Base-by-base conservation (phyloP, 2,329 filamentous ascomycete species). In the Hypoxylon sp. region DNA sequence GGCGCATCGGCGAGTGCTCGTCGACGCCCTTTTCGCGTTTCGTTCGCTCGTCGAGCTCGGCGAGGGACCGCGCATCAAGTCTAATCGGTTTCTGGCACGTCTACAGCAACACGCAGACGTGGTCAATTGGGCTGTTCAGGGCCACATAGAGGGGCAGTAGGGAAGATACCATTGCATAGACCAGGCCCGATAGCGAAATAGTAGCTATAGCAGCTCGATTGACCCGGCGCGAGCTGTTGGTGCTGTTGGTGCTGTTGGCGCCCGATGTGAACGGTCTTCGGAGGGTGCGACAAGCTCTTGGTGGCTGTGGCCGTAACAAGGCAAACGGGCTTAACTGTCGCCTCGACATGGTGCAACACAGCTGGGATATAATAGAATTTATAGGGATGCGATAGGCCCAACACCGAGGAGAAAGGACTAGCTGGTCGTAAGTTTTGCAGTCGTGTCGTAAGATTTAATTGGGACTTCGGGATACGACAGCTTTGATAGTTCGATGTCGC, bases 1-100 rank as follows among this genome's bases (percentile, higher is more conserved):
- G 85, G 57, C 95, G 93, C 94, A 99, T 98, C 1, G 95, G 94
- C 13, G 94, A 97, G 71, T 89, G 83, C 59, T 89, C 85, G 49
- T 84, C 90, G 51, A 98, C 85, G 67, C 88, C 87, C 59, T 87
- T 85, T 77, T 95, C 91, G 65, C 91, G 89, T 79, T 95, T 97
- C 70, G 87, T 85, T 65, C 93, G 84, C 68, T 87, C 88, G 78
- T 98, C 95, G 72, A 92, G 88, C 75, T 97, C 92, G 72, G 93
- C 93, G 70, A 97, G 91, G 41, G 90, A 86, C 28, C 91, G 84
- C 48, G 80, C 74, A 71, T 94, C 91, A 73, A 87, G 80, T 56
- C 80, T 77, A 59, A 79, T 70, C 54, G 79, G 76, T 59, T 81
- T 78, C 52, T 78, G 74, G 62, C 75, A 70, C 56, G 80, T 75